These are phyloP conservation scores for Diutina mesorugosa DNA, from an alignment of 1,139 yeast genomes.

Conservation along the genomic window DNA sequence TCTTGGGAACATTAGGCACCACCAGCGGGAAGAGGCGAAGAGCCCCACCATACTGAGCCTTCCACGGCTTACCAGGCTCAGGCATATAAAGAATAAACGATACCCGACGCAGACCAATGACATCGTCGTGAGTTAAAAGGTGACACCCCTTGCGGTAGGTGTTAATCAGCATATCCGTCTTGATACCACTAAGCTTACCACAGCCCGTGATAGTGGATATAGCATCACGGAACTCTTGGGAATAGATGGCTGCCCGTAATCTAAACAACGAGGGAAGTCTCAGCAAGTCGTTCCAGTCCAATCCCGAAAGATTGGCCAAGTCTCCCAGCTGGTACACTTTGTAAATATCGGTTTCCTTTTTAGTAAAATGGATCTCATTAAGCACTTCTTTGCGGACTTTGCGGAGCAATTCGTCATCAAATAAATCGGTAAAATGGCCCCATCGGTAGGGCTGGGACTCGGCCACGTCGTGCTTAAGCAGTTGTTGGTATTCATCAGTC, in stretches of 20 bases:
- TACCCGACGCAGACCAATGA: conserved; percentile 87
- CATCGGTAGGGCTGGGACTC: conserved; percentile 71
- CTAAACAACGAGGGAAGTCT: conserved; percentile 64
- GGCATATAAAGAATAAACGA: conserved; percentile 88
- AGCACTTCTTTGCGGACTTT: conserved; percentile 77
- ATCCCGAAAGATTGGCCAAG: conserved; percentile 80
- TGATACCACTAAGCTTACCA: conserved; percentile 78
- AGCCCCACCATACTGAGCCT: conserved; percentile 84
- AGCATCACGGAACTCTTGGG: conserved; percentile 70
- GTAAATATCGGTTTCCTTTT: conserved; percentile 93
- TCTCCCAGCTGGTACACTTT: conserved; percentile 94
- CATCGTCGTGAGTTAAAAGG: conserved; percentile 91
- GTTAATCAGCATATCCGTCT: conserved; percentile 87
- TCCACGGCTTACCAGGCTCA: conserved; percentile 84
- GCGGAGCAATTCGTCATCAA: conserved; percentile 66
- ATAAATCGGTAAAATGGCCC: conserved; percentile 67
- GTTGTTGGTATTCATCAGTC: conserved; percentile 26
- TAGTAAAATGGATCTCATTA: conserved; percentile 74
- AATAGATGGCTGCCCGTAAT: conserved; percentile 76
- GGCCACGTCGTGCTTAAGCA: conserved; percentile 26
- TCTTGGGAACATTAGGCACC: conserved; percentile 78
- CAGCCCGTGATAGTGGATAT: conserved; percentile 77
- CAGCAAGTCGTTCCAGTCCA: conserved; percentile 63
- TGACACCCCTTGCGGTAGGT: conserved; percentile 92
- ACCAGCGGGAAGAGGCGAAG: conserved; percentile 77